phyloP scores from a whole-genome alignment of 805 yeast genomes.

The Barnettozyma sp. region DNA sequence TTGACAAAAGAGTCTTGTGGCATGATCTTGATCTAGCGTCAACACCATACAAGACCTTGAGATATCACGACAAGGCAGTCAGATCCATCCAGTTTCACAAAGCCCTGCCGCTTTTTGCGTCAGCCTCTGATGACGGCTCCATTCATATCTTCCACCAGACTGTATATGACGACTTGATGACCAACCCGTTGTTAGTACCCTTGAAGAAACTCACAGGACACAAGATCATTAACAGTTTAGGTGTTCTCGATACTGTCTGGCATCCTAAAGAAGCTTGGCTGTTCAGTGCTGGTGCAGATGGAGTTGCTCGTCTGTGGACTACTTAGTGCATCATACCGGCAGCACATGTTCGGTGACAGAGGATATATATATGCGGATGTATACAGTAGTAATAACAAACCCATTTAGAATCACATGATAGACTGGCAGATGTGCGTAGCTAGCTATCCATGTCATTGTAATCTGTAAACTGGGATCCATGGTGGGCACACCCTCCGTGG shows the following conservation, averaged over 20 bases:
- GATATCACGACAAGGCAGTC: conserved; percentile 94
- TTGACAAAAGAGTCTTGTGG: conserved; percentile 94
- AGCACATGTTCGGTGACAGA: too few species aligned
- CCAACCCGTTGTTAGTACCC: conserved; percentile 93
- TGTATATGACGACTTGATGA: conserved; percentile 91
- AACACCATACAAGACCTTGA: conserved; percentile 90
- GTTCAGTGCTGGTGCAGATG: conserved; percentile 95
- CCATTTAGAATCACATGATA: too few species aligned
- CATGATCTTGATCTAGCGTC: conserved; percentile 86
- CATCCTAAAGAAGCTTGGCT: conserved; percentile 99
- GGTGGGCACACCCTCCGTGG: too few species aligned
- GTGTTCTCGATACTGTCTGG: conserved; percentile 86
- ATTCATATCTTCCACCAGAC: conserved; percentile 95
- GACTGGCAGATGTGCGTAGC: too few species aligned
- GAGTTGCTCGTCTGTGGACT: conserved; percentile 94
- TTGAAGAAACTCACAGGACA: conserved; percentile 92
- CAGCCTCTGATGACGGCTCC: conserved; percentile 91
- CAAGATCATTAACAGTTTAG: conserved; percentile 67
- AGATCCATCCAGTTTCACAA: conserved; percentile 84
- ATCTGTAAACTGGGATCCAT: too few species aligned
- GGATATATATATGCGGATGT: too few species aligned
- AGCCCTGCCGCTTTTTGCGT: conserved; percentile 83
- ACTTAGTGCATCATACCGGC: too few species aligned
- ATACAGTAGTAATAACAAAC: too few species aligned
- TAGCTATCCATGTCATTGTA: too few species aligned